phyloP scores from a whole-genome alignment of 768 basidiomycete genomes.

The Pisolithus tinctorius region DNA sequence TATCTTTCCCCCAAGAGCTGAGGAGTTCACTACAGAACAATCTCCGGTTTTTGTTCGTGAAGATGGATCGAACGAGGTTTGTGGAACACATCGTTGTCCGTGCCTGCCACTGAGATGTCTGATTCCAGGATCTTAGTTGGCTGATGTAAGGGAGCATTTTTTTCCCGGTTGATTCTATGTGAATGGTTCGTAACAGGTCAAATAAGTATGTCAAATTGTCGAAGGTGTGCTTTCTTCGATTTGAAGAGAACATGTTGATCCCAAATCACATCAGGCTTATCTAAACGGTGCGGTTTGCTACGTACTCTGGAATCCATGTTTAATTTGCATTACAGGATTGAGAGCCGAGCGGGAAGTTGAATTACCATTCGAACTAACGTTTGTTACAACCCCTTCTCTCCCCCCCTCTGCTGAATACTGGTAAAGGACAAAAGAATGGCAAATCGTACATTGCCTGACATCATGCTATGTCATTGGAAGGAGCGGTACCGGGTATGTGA shows the following conservation, averaged over 20 bases:
- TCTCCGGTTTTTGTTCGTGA: neutral
- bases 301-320: neutral
- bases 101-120: neutral
- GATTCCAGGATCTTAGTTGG: slow-evolving; percentile 39
- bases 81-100: neutral
- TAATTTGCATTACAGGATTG: slow-evolving; percentile 4
- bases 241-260: neutral
- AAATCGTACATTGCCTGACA: slow-evolving; percentile 46
- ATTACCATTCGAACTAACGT: slow-evolving; percentile 14
- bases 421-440: slow-evolving; percentile 35
- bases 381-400: neutral
- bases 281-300: neutral
- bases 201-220: slow-evolving; percentile 4
- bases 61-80: neutral
- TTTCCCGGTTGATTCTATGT: neutral
- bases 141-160: slow-evolving; percentile 34
- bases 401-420: neutral
- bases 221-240: neutral
- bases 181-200: neutral
- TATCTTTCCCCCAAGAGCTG: slow-evolving; percentile 36
- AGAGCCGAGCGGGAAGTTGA: slow-evolving; percentile 12
- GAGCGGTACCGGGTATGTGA: slow-evolving; percentile 56
- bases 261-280: neutral
- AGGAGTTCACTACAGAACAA: neutral
- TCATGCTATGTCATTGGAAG: slow-evolving; percentile 58